A percentile compares a stretch with the other conserved stretches of the same genome.
Conservation (phyloP, 805 yeast species). For the Candida ficus region DNA sequence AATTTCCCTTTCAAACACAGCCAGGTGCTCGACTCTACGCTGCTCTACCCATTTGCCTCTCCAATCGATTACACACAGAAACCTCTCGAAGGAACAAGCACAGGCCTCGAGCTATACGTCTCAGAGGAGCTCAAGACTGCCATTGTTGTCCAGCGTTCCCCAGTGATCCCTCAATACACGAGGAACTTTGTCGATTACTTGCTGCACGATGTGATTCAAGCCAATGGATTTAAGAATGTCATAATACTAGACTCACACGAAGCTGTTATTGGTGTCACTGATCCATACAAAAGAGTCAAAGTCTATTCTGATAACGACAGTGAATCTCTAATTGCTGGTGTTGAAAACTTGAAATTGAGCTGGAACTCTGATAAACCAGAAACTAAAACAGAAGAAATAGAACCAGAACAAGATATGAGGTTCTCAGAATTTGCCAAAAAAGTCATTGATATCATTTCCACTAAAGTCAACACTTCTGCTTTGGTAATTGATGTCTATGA, state of each 20-base stretch:
- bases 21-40: slow-evolving; percentile 52
- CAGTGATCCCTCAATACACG: slow-evolving; percentile 64
- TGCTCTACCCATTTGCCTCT: slow-evolving; percentile 77
- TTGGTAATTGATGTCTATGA: slow-evolving; percentile 71
- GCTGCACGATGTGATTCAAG: slow-evolving; percentile 42
- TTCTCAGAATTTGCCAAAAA: slow-evolving; percentile 8
- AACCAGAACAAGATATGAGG: neutral
- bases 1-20: slow-evolving; percentile 50
- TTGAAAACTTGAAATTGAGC: neutral
- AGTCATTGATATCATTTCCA: slow-evolving; percentile 1
- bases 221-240: slow-evolving; percentile 37
- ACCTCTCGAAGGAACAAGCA: slow-evolving; percentile 19
- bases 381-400: neutral
- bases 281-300: neutral
- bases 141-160: slow-evolving; percentile 79
- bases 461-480: slow-evolving; percentile 26
- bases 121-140: slow-evolving; percentile 38
- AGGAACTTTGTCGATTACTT: slow-evolving; percentile 46
- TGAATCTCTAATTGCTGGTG: slow-evolving; percentile 1
- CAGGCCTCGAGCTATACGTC: slow-evolving; percentile 62
- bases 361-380: neutral
- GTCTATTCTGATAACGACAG: neutral
- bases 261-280: slow-evolving; percentile 40
- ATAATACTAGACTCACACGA: slow-evolving; percentile 69
- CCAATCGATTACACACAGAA: slow-evolving; percentile 52